Conservation (phyloP, 1,139 yeast genomes). For the Kodamaea sp. region DNA sequence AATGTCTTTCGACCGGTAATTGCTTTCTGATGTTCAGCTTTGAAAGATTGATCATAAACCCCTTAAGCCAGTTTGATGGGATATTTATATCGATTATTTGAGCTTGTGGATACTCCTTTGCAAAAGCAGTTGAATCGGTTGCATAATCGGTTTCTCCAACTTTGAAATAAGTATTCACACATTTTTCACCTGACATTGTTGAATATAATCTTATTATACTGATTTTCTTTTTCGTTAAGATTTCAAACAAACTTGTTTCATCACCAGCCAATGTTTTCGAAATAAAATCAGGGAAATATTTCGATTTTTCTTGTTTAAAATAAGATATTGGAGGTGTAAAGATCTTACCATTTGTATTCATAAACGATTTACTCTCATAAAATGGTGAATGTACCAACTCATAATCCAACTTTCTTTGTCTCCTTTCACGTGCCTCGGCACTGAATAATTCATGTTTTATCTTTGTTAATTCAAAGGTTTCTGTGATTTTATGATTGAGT, state of each 20-base stretch:
- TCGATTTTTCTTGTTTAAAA: conserved; percentile 70
- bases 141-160: conserved; percentile 36
- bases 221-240: conserved; percentile 47
- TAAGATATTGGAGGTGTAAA: conserved; percentile 76
- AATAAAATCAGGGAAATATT: conserved; percentile 79
- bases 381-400: conserved; percentile 87
- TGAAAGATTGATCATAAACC: conserved; percentile 55
- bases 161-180: conserved; percentile 59
- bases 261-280: conserved; percentile 53
- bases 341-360: conserved; percentile 79
- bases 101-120: conserved; percentile 42
- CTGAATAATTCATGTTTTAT: conserved; percentile 31
- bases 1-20: conserved; percentile 51
- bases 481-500: conserved; percentile 22
- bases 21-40: conserved; percentile 40
- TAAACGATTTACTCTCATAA: conserved; percentile 75
- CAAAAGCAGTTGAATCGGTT: conserved; percentile 25
- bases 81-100: conserved; percentile 75
- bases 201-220: conserved; percentile 64
- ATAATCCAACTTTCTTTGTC: conserved; percentile 56
- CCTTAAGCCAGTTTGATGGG: conserved; percentile 69
- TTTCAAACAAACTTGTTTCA: conserved; percentile 31
- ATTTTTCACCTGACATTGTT: conserved; percentile 68
- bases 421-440: conserved; percentile 46
- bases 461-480: conserved; percentile 21